Evolutionary conservation across 2,329 filamentous ascomycete genomes (phyloP).

Genomic region (Botrytis porri): DNA sequence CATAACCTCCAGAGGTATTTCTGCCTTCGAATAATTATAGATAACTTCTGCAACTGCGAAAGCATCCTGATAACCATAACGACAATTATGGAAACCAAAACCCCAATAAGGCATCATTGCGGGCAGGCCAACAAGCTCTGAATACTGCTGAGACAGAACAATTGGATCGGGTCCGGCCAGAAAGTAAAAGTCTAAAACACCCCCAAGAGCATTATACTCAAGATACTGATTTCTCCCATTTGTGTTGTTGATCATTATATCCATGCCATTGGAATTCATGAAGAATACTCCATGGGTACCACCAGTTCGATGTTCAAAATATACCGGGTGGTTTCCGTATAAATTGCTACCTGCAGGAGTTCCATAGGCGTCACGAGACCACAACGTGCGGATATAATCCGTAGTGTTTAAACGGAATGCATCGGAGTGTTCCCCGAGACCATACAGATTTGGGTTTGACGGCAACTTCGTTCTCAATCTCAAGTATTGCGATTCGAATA

Average conservation of each 20-base stretch:
- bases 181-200: conserved; percentile 71
- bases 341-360: conserved; percentile 56
- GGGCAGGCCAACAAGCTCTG: conserved; percentile 53
- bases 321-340: conserved; percentile 62
- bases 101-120: conserved; percentile 64
- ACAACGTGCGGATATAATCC: conserved; percentile 60
- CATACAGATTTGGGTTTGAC: conserved; percentile 58
- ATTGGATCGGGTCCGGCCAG: conserved; percentile 56
- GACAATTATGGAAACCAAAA: conserved; percentile 61
- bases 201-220: conserved; percentile 77
- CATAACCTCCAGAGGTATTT: conserved; percentile 67
- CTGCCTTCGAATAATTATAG: conserved; percentile 62
- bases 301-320: conserved; percentile 58
- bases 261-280: conserved; percentile 73
- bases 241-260: conserved; percentile 68
- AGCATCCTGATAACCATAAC: conserved; percentile 61
- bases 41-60: conserved; percentile 65
- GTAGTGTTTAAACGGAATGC: conserved; percentile 55
- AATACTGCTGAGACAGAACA: conserved; percentile 58
- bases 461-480: conserved; percentile 60
- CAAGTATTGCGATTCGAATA: conserved; percentile 65
- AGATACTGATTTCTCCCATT: conserved; percentile 57
- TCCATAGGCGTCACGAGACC: conserved; percentile 57
- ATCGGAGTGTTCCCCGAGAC: conserved; percentile 63
- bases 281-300: conserved; percentile 66